A percentile compares a stretch with the other conserved stretches of the same genome.
Evolutionary conservation across 345 rosid species (phyloP).

Genomic region (Hirschfeldia incana): DNA sequence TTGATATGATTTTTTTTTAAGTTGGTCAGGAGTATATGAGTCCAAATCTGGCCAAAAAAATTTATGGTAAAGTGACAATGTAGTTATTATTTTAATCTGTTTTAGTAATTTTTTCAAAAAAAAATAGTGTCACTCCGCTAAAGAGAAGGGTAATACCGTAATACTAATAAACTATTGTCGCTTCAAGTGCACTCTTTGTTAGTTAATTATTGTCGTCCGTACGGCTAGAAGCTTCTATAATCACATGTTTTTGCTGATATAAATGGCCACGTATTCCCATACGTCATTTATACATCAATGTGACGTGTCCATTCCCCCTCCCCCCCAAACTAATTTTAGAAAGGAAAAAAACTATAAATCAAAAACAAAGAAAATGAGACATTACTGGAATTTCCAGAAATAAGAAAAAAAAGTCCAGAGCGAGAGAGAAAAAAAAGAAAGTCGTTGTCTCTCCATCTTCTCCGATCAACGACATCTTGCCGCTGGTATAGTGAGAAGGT

Average conservation of each 20-base stretch:
- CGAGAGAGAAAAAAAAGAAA: too few species aligned
- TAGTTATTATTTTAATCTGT: too few species aligned
- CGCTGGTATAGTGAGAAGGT: not conserved
- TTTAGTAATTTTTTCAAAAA: too few species aligned
- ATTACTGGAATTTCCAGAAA: too few species aligned
- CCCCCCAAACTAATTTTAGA: not conserved
- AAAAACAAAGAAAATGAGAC: not conserved
- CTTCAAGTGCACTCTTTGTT: conserved; percentile 13
- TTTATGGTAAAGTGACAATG: too few species aligned
- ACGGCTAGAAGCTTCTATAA: conserved; percentile 32
- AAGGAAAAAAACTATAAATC: not conserved
- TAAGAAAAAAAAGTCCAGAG: too few species aligned
- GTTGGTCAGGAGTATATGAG: too few species aligned
- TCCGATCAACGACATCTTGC: not conserved
- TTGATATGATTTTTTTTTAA: too few species aligned
- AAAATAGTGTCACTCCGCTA: too few species aligned
- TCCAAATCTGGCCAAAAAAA: too few species aligned
- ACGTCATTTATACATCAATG: conserved; percentile 34
- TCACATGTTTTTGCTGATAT: conserved; percentile 7
- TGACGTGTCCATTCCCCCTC: not conserved
- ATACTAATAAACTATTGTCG: not conserved
- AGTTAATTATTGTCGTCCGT: conserved; percentile 29
- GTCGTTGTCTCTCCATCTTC: not conserved
- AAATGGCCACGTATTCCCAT: conserved; percentile 10
- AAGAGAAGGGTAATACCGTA: too few species aligned